These are phyloP conservation scores for Taphrina deformans DNA, from an alignment of 1,139 yeast genomes.

Conservation along the genomic window DNA sequence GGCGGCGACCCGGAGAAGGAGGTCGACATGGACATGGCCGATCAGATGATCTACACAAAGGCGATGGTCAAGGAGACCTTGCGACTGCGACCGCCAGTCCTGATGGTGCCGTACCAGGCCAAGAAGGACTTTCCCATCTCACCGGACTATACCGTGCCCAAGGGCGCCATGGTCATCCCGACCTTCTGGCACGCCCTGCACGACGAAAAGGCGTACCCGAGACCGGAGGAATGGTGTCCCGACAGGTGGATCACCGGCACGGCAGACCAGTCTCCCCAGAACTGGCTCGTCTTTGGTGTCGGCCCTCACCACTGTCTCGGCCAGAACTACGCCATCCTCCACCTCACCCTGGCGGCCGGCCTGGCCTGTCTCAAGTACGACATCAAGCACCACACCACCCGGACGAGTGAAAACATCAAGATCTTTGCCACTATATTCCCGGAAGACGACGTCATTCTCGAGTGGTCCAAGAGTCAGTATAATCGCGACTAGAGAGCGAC, in stretches of 20 bases:
- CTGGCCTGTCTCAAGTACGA: constrained; percentile 79
- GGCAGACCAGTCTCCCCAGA: constrained; percentile 61
- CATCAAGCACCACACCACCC: constrained; percentile 77
- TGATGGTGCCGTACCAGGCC: constrained; percentile 95
- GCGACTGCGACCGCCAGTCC: constrained; percentile 94
- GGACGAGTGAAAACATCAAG: constrained; percentile 81
- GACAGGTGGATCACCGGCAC: constrained; percentile 83
- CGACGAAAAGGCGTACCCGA: constrained; percentile 92
- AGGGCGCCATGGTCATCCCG: constrained; percentile 95
- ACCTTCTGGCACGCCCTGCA: constrained; percentile 93
- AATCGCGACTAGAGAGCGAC: constrained; percentile 21
- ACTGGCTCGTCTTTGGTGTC: constrained; percentile 95
- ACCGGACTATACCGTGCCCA: constrained; percentile 83
- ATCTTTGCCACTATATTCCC: constrained; percentile 99
- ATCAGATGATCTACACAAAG: constrained; percentile 79
- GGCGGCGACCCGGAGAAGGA: constrained; percentile 65
- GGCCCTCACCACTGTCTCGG: constrained; percentile 97
- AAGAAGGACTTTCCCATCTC: constrained; percentile 83
- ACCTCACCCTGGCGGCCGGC: constrained; percentile 86
- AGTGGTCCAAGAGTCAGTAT: constrained; percentile 21
- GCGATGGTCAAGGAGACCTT: constrained; percentile 89
- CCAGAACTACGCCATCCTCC: constrained; percentile 85
- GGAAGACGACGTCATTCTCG: constrained; percentile 53
- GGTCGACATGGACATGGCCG: constrained; percentile 70
- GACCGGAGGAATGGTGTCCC: constrained; percentile 91